Conservation (phyloP, 306 rosid genomes). For the Quercus alba region DNA sequence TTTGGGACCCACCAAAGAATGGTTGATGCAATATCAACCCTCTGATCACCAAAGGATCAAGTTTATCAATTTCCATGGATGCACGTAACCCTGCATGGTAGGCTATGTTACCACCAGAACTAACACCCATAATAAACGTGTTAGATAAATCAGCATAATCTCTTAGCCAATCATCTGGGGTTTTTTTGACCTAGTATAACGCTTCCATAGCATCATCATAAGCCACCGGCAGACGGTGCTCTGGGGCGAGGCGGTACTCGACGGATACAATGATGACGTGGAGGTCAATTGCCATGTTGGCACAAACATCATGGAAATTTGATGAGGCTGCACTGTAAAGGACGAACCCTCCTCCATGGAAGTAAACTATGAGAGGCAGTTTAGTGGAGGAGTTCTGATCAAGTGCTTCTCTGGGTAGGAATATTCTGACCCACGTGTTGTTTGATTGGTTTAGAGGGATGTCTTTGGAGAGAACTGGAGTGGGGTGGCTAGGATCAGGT, state of each 20-base stretch:
- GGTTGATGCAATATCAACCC: constrained; percentile 56
- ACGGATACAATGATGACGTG: constrained; percentile 35
- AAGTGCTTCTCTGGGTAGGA: constrained; percentile 34
- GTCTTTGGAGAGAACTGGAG: constrained; percentile 42
- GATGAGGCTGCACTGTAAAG: constrained; percentile 21
- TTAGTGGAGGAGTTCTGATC: not conserved
- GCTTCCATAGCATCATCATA: constrained; percentile 51
- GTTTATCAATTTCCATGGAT: not conserved
- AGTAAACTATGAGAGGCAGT: constrained; percentile 41
- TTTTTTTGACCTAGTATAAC: constrained; percentile 26
- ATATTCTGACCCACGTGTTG: constrained; percentile 35
- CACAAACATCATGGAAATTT: constrained; percentile 27
- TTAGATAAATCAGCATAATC: constrained; percentile 34
- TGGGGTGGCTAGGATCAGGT: constrained; percentile 25
- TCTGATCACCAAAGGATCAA: constrained; percentile 15
- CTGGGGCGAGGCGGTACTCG: constrained; percentile 51
- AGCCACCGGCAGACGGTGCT: constrained; percentile 49
- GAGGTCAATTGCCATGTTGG: constrained; percentile 5
- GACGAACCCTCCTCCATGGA: constrained; percentile 51
- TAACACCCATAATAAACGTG: constrained; percentile 48
- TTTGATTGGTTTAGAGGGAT: constrained; percentile 34
- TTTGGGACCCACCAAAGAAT: constrained; percentile 37
- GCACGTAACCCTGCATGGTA: constrained; percentile 37
- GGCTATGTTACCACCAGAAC: constrained; percentile 51
- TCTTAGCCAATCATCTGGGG: constrained; percentile 35